Conservation (phyloP, 257 asterid species). For the Leptodermis oblonga region DNA sequence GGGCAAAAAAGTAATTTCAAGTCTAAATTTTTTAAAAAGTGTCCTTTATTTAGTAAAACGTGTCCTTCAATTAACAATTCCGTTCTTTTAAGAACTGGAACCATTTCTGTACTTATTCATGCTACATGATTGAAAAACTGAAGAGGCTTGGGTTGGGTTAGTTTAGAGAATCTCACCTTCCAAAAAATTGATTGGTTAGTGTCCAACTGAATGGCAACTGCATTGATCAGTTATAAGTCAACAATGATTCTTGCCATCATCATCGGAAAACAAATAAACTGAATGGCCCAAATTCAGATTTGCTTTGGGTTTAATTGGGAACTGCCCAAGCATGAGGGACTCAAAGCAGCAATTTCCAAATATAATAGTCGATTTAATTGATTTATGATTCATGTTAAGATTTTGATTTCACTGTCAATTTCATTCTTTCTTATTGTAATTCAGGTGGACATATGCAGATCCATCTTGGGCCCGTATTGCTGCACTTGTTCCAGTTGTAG, state of each 20-base stretch:
- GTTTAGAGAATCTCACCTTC: not conserved
- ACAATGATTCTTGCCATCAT: not conserved
- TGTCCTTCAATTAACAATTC: no score
- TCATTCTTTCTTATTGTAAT: constrained; percentile 52
- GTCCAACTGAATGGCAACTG: not conserved
- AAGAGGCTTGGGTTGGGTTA: not conserved
- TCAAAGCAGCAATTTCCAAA: not conserved
- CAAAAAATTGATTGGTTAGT: not conserved
- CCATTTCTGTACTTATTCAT: not conserved
- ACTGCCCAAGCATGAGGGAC: not conserved
- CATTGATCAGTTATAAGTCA: not conserved
- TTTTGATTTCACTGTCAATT: constrained; percentile 23
- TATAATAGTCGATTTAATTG: not conserved
- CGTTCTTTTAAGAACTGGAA: not conserved
- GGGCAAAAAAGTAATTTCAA: no score
- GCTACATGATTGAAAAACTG: not conserved
- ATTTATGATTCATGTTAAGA: not conserved
- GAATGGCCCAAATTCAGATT: not conserved
- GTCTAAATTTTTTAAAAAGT: no score
- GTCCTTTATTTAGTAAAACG: no score
- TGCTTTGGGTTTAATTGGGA: not conserved
- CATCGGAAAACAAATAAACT: not conserved
- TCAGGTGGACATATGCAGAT: constrained; percentile 99
- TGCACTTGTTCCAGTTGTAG: constrained; percentile 86
- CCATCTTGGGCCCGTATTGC: constrained; percentile 98